Percentiles rank a stretch among this genome's conserved stretches.
These are phyloP conservation scores for Leucosporidium yakuticum DNA, from an alignment of 768 basidiomycete species.

Conservation along the genomic window DNA sequence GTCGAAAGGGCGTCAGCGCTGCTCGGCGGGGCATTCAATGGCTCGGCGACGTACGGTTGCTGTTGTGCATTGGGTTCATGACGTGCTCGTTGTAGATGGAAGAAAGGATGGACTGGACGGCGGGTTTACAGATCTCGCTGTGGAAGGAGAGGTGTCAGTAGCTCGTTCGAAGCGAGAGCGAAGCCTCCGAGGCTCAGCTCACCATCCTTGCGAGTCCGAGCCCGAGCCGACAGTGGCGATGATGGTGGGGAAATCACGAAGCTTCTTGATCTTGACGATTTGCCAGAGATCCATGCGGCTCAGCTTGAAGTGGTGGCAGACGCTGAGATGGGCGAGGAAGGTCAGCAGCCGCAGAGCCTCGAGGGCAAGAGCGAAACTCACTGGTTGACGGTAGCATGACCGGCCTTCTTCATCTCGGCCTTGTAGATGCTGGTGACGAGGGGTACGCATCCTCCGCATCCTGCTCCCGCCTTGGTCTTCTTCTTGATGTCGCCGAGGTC, in stretches of 20 bases:
- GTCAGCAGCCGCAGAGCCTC: constrained; percentile 7
- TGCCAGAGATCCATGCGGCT: constrained; percentile 63
- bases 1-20: neutral
- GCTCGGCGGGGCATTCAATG: neutral
- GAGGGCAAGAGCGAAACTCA: neutral
- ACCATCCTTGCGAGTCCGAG: constrained; percentile 55
- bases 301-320: constrained; percentile 63
- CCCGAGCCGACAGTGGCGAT: constrained; percentile 52
- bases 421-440: constrained; percentile 52
- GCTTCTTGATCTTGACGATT: constrained; percentile 58
- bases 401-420: constrained; percentile 63
- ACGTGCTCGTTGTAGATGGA: constrained; percentile 61
- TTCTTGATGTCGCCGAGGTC: constrained; percentile 55
- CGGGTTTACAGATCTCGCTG: constrained; percentile 63
- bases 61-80: constrained; percentile 57
- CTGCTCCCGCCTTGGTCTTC: constrained; percentile 62
- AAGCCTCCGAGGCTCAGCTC: no score
- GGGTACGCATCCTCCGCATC: constrained; percentile 66
- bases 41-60: neutral
- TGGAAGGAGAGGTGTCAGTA: no score
- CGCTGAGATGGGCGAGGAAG: constrained; percentile 13
- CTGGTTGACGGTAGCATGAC: constrained; percentile 55
- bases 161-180: no score
- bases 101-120: constrained; percentile 52
- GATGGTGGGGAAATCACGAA: constrained; percentile 55